Conservation (phyloP, 352 stramenopile species). For the Phytophthora meadii region DNA sequence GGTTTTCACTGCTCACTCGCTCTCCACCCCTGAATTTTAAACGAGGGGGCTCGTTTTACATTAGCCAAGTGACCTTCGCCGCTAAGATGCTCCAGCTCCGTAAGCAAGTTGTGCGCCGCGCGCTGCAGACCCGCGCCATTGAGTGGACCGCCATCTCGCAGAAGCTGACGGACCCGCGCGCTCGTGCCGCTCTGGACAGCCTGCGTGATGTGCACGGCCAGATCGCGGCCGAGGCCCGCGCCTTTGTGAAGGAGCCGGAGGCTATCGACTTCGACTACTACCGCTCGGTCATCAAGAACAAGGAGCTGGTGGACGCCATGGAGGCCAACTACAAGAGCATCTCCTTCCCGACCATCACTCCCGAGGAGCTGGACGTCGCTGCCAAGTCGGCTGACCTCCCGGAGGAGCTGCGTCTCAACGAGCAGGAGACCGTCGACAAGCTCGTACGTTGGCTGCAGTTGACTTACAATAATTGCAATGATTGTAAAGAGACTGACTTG, state of each 20-base stretch:
- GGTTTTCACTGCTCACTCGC: slow-evolving; percentile 16
- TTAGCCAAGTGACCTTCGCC: slow-evolving; percentile 39
- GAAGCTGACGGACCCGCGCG: slow-evolving; percentile 82
- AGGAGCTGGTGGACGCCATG: slow-evolving; percentile 86
- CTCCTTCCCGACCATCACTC: slow-evolving; percentile 79
- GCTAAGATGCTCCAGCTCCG: slow-evolving; percentile 75
- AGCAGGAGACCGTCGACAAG: slow-evolving; percentile 80
- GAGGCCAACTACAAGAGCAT: slow-evolving; percentile 91
- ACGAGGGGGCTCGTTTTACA: slow-evolving; percentile 26
- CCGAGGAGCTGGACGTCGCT: slow-evolving; percentile 71
- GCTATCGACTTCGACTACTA: slow-evolving; percentile 90
- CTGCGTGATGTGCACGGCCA: slow-evolving; percentile 82
- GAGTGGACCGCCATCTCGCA: slow-evolving; percentile 76
- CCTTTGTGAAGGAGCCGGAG: slow-evolving; percentile 80
- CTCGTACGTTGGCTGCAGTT: slow-evolving; percentile 44
- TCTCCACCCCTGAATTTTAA: slow-evolving; percentile 42
- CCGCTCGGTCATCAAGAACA: slow-evolving; percentile 89
- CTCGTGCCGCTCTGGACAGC: slow-evolving; percentile 77
- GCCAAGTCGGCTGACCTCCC: slow-evolving; percentile 50
- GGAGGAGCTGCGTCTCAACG: slow-evolving; percentile 73
- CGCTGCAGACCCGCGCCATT: slow-evolving; percentile 58
- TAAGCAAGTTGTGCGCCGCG: slow-evolving; percentile 78
- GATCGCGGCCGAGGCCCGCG: slow-evolving; percentile 74
- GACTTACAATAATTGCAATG: slow-evolving; percentile 6
- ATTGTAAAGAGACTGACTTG: background rate